A percentile compares a stretch with the other conserved stretches of the same genome.
These are phyloP conservation scores for Prasinococcaceae sp. DNA, from an alignment of 139 green algal genomes.

Conservation along the genomic window DNA sequence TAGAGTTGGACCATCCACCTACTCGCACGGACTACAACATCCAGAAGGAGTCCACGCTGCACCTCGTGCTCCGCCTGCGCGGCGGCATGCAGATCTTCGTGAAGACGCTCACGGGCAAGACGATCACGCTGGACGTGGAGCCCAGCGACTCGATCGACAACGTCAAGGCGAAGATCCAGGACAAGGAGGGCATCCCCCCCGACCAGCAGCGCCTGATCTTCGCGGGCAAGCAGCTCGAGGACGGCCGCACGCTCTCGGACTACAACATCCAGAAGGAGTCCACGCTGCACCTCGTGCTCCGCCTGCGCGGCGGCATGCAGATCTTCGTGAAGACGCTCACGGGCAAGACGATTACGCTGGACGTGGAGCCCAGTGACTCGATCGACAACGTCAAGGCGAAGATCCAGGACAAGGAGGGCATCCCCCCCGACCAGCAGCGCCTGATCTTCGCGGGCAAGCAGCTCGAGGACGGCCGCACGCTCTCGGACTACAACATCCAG, in stretches of 20 bases:
- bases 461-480: slow-evolving; percentile 55
- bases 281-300: slow-evolving; percentile 69
- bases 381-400: slow-evolving; percentile 86
- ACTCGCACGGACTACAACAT: slow-evolving; percentile 82
- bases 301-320: slow-evolving; percentile 48
- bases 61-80: slow-evolving; percentile 59
- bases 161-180: slow-evolving; percentile 37
- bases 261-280: slow-evolving; percentile 90
- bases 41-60: slow-evolving; percentile 61
- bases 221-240: slow-evolving; percentile 84
- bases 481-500: slow-evolving; percentile 78
- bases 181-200: slow-evolving; percentile 55
- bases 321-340: slow-evolving; percentile 28
- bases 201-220: slow-evolving; percentile 86
- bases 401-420: slow-evolving; percentile 86
- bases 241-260: slow-evolving; percentile 72
- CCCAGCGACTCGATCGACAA: slow-evolving; percentile 32
- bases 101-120: slow-evolving; percentile 22
- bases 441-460: slow-evolving; percentile 40
- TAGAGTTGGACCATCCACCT: slow-evolving; percentile 24
- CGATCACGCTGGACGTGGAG: slow-evolving; percentile 33
- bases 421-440: slow-evolving; percentile 31
- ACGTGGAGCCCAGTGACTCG: slow-evolving; percentile 35
- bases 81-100: slow-evolving; percentile 61
- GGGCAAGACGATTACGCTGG: slow-evolving; percentile 40